These are phyloP conservation scores for Clavispora asparagi DNA, from an alignment of 805 yeast species.

Conservation along the genomic window DNA sequence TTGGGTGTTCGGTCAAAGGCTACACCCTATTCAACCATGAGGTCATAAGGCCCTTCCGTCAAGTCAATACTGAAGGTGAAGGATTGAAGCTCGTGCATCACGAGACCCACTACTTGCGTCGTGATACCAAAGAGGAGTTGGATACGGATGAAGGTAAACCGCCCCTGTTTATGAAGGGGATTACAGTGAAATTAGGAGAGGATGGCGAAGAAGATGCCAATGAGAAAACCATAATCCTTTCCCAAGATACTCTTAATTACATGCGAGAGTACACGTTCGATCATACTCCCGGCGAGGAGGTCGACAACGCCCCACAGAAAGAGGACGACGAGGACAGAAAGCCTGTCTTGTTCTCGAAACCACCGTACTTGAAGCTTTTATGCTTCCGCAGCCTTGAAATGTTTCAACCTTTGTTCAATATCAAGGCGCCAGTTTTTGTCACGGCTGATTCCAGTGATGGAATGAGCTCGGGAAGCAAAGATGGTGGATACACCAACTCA, in stretches of 20 bases:
- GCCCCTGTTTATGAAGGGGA: slow-evolving; percentile 23
- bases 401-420: slow-evolving; percentile 47
- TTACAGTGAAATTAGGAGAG: slow-evolving; percentile 14
- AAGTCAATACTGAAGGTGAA: slow-evolving; percentile 52
- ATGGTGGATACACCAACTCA: slow-evolving; percentile 54
- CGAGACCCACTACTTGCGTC: slow-evolving; percentile 6
- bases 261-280: slow-evolving; percentile 33
- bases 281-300: slow-evolving; percentile 17
- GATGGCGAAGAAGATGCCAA: slow-evolving; percentile 14
- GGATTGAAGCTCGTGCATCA: slow-evolving; percentile 45
- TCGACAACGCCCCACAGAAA: slow-evolving; percentile 3
- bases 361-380: slow-evolving; percentile 56
- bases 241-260: slow-evolving; percentile 20
- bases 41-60: slow-evolving; percentile 42
- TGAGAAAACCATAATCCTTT: slow-evolving; percentile 19
- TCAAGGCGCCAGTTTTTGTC: slow-evolving; percentile 54
- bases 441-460: slow-evolving; percentile 57
- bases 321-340: slow-evolving; percentile 1
- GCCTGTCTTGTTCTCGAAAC: slow-evolving; percentile 11
- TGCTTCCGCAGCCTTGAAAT: slow-evolving; percentile 56
- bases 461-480: slow-evolving; percentile 15
- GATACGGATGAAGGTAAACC: slow-evolving; percentile 22
- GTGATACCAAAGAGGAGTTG: slow-evolving; percentile 3
- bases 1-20: slow-evolving; percentile 68
- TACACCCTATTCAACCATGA: slow-evolving; percentile 58